Base-by-base conservation (phyloP, 2,329 filamentous ascomycete species). In the Scytalidium sp. region DNA sequence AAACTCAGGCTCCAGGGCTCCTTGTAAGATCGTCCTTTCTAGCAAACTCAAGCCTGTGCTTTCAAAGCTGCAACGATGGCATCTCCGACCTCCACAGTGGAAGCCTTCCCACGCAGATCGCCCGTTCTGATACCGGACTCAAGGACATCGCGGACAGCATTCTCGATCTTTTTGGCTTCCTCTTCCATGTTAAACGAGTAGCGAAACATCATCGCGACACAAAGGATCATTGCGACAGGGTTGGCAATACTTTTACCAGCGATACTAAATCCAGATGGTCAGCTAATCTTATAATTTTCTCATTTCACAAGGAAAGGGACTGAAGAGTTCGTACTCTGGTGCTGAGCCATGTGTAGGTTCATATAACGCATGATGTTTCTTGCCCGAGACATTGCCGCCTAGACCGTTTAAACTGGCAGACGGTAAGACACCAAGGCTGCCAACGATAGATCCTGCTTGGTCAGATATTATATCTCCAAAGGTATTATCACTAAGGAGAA, bases 211-310 rank as follows among this genome's bases (percentile, higher is more conserved):
- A 47, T 47, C 3, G 45, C 45, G 8, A 41, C 45, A 17, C 20
- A 47, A 4, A 47, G 45, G 27, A 47, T 47, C 32, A 41, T 47
- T 3, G 32, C 45, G 11, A 40, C 41, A 13, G 45, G 45, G 15
- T 47, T 47, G 41, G 41, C 41, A n/a, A 41, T 47, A 9, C 59
- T 57, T 55, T 15, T 40, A 21, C 45, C 45, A 11, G 45, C 45
- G n/a, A 46, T 46, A 20, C 39, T 36, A 23, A 36, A 23, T 41
- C 20, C 20, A 36, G 32, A n/a, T 15, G 17, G 13, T 36, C 32
- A 36, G 32, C 13, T n/a, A n/a, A n/a, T n/a, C n/a, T n/a, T n/a
- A n/a, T n/a, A n/a, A n/a, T n/a, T n/a, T n/a, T n/a, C n/a, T n/a
- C n/a, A n/a, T n/a, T n/a, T n/a, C n/a, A n/a, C n/a, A n/a, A n/a